These are phyloP conservation scores for Candida dendrica DNA, from an alignment of 805 yeast species.

Conservation along the genomic window DNA sequence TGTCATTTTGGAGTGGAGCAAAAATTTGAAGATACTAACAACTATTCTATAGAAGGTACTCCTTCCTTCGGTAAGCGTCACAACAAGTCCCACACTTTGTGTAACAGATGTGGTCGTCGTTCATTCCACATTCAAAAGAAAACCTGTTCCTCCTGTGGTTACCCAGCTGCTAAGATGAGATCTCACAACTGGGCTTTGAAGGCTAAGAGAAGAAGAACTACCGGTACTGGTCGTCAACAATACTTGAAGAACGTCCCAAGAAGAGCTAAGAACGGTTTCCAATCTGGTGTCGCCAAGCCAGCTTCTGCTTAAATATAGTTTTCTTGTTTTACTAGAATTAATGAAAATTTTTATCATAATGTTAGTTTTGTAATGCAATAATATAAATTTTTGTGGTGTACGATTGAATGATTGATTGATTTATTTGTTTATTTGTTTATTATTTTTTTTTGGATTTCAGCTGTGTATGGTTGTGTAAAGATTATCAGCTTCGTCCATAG, in stretches of 20 bases:
- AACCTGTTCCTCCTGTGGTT: constrained; percentile 98
- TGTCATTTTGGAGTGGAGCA: neutral
- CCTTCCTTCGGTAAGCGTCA: constrained; percentile 99
- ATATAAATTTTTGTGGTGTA: too few relatives aligned
- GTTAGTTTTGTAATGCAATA: neutral
- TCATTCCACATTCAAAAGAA: constrained; percentile 99
- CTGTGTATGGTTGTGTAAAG: constrained; percentile 58
- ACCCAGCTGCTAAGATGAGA: constrained; percentile 99
- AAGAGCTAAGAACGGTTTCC: constrained; percentile 99
- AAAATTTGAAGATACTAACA: constrained; percentile 21
- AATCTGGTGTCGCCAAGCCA: constrained; percentile 71
- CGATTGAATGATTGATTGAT: too few relatives aligned
- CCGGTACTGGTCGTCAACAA: constrained; percentile 99
- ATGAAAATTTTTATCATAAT: neutral
- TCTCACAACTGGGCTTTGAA: constrained; percentile 98
- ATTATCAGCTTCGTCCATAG: constrained; percentile 75
- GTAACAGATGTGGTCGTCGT: constrained; percentile 99
- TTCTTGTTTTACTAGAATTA: constrained; percentile 2
- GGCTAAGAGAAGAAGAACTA: constrained; percentile 99
- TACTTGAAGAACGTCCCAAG: constrained; percentile 95
- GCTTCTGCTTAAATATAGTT: constrained; percentile 46
- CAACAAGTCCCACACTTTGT: constrained; percentile 98
- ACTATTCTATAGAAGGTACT: constrained; percentile 77
- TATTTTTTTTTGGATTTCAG: too few relatives aligned
- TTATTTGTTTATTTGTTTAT: too few relatives aligned